Evolutionary conservation across 768 basidiomycete species (phyloP), one percentile per base, ranked within the genome.

Genomic region (Pleurotus eryngii): DNA sequence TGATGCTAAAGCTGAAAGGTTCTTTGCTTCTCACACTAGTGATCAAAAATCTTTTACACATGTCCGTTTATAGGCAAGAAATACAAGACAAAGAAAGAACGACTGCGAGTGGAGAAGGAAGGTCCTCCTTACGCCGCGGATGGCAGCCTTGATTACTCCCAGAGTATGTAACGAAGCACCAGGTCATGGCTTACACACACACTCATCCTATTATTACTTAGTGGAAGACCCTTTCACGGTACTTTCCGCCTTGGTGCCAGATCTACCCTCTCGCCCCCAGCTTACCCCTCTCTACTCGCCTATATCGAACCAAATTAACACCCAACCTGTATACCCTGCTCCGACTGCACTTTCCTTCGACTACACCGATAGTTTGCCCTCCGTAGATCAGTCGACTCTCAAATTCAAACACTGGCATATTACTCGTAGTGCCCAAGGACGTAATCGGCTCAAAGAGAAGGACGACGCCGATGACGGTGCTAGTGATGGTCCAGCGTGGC

Each of bases 191-290:
- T 49, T 49, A 62, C 38, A 53, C 30, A 53, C 30, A 35, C 59
- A 30, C 35, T 43, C 57, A 59, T 26, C 61, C 40, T 49, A 17
- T 63, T 42, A 55, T 45, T 50, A 27, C 14, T 6, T 50, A 90
- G 88, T 90, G 80, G 89, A 92, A 67, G 87, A 90, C 59, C 88
- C 89, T 0, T 90, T 90, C 67, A 79, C 86, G 8, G 70, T 87
- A 0, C 76, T 92, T 2, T 85, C 82, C 15, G 73, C 74, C 37
- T 76, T 90, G 47, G 83, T 81, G 9, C 86, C 86, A 8, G 85
- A 89, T 8, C 74, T 77, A 0, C 76, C 64, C 4, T 68, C 76
- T n/a, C 76, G 80, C 22, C 88, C 87, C 3, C 76, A 74, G 37
- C 71, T 90, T 12, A 73, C 76, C 3, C 81, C 87, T 7, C 70